Conservation (phyloP, 208 protist genomes). For the Wallacemonas sp. region DNA sequence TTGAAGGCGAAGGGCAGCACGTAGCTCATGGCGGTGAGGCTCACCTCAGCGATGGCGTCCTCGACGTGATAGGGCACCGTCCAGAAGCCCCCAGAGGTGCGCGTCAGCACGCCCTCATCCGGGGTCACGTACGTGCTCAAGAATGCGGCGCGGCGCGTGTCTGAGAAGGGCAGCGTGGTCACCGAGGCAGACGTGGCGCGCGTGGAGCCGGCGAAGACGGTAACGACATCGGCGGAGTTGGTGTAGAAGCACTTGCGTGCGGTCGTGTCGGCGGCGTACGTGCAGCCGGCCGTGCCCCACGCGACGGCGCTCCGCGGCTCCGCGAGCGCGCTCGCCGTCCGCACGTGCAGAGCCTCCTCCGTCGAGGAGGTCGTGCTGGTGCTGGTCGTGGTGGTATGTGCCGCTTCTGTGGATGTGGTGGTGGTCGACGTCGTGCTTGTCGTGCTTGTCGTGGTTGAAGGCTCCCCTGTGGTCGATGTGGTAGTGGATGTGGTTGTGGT, state of each 20-base stretch:
- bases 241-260: conserved; percentile 44
- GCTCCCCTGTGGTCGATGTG: neutral
- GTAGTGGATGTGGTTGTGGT: conserved; percentile 2
- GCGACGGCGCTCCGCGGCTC: conserved; percentile 2
- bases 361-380: neutral
- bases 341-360: neutral
- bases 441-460: neutral
- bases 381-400: neutral
- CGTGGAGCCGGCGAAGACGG: conserved; percentile 28
- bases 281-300: conserved; percentile 47
- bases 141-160: conserved; percentile 29
- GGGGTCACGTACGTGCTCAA: conserved; percentile 21
- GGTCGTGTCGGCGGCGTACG: conserved; percentile 19
- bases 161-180: conserved; percentile 14
- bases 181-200: conserved; percentile 13
- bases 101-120: neutral
- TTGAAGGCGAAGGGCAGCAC: conserved; percentile 37
- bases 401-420: neutral
- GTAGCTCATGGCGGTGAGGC: conserved; percentile 34
- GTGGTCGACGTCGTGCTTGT: neutral
- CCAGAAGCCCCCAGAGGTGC: conserved; percentile 32
- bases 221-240: conserved; percentile 26
- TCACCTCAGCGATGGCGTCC: conserved; percentile 23
- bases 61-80: conserved; percentile 40
- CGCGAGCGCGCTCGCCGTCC: neutral